Base-by-base conservation (phyloP, 768 basidiomycete species). In the Gautieria morchelliformis region DNA sequence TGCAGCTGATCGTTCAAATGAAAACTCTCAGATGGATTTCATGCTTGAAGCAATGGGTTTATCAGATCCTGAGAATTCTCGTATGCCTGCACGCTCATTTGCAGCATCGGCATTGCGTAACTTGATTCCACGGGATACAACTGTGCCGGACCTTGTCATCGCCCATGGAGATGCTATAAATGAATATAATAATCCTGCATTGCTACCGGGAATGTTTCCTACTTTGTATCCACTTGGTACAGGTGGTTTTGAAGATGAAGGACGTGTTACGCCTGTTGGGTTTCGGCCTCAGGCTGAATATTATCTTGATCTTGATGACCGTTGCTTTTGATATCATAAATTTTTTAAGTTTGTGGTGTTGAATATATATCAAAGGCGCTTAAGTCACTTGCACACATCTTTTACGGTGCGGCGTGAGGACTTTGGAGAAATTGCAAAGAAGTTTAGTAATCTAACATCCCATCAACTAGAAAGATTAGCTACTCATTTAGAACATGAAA, bases 191-290 rank as follows among this genome's bases (percentile, higher is more conserved):
- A 73, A 76, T 59, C 69, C 69, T 1, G 7, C 44, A 6, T 42
- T 77, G 19, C 71, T 78, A 48, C 73, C 74, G 0, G 67, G 64
- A 58, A 68, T 74, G 17, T 77, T 72, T 62, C 75, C 76, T 2
- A 72, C 73, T 0, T 53, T 78, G 1, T 77, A 70, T 63, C 75
- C 75, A 0, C 77, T 69, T 62, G 74, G 77, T 0, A 59, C 70
- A 22, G 74, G 76, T 1, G 75, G 76, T 1, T 72, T 74, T 59
- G 70, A 78, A 56, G 64, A 78, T 58, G 17, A 12, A 0, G 20
- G 40, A 7, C 45, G 72, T 0, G 19, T 1, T 1, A 24, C 19
- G 0, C 7, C 46, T 1, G 8, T 77, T 0, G 67, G 67, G 2
- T 56, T 77, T 41, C 64, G 71, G 46, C 40, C 57, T 0, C 75